Evolutionary conservation across 2,329 filamentous ascomycete species (phyloP), one percentile per base, ranked within the genome.

Genomic region (Seiridium unicorne): DNA sequence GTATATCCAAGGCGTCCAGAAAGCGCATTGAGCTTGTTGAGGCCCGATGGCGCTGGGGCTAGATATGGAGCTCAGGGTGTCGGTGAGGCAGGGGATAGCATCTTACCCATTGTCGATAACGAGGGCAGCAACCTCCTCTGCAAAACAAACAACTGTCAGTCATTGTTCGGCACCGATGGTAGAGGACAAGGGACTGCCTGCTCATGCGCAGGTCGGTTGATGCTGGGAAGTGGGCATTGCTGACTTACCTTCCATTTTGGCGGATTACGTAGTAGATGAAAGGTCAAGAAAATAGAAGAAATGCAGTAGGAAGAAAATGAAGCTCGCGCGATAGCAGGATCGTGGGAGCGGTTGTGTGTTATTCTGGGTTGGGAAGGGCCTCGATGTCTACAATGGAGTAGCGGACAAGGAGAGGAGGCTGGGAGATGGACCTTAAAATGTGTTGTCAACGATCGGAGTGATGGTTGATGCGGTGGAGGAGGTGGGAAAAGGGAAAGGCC

Each of bases 91-190:
- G 40, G 36, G 55, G 18, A 64, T 66, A 57, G 71, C 70, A 82
- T 85, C 93, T 92, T 94, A 99, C 95, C 95, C 95, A 98, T 99
- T 99, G 93, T 99, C 95, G 85, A 99, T 98, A 84, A 99, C 95
- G 92, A 99, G 93, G 83, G 95, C 95, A 82, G 95, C 95, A 84
- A 99, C 95, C 92, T 99, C 95, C 89, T 99, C 95, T 98, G 79
- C 81, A 83, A 67, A 65, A 64, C 65, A 71, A 65, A 76, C 69
- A 69, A 63, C 68, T 40, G 75, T 84, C 69, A 85, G 84, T 73
- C 64, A 72, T 61, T 63, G 65, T 60, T 63, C 38, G 44, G 61
- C 31, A 60, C 60, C 55, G 61, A 57, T 59, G 57, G 60, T 44
- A 53, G 57, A 64, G 59, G 38, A 38, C 35, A 26, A 44, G 5